Evolutionary conservation across 805 yeast genomes (phyloP), one percentile per base, ranked within the genome.

Genomic region (Metschnikowia rubicola): DNA sequence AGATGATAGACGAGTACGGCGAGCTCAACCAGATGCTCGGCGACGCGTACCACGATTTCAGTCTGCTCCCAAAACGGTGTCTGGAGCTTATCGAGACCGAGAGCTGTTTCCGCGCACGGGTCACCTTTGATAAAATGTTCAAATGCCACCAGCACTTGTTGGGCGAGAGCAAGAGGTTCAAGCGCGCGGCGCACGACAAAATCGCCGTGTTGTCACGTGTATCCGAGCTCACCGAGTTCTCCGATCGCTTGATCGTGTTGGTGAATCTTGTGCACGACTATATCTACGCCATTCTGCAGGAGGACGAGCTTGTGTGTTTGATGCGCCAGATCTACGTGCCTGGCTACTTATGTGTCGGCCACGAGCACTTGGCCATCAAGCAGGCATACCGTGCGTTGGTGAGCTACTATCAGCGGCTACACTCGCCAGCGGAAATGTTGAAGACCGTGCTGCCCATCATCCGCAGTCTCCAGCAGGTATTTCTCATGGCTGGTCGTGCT

Each of bases 261-360:
- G 37, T 51, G 11, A 44, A 45, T 4, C 37, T 48, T 19, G 47
- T 43, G n/a, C 41, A 44, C 34, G 48, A 37, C 39, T 51, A 51
- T 37, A 35, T 51, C 29, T 32, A 43, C 31, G 50, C 47, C 12
- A 41, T 51, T 15, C 41, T 46, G 8, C 45, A 42, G 30, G 42
- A 43, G 30, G 50, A 48, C 39, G 54, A 48, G 41, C 44, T 51
- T 28, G 46, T 44, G 35, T 51, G 54, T 32, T n/a, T 39, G 19
- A 35, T 51, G 32, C 31, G 43, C 28, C 48, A 39, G 39, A 39
- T 48, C 17, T 41, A 40, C 37, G 29, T 33, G 12, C 39, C 46
- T 8, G 41, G 39, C 8, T 41, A 47, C 37, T 34, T 30, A 10
- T 51, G 54, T 28, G 41, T 31, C 37, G 54, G 50, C 15, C 54